Base-by-base conservation (phyloP, 2,329 filamentous ascomycete species). In the Curvularia sp. region DNA sequence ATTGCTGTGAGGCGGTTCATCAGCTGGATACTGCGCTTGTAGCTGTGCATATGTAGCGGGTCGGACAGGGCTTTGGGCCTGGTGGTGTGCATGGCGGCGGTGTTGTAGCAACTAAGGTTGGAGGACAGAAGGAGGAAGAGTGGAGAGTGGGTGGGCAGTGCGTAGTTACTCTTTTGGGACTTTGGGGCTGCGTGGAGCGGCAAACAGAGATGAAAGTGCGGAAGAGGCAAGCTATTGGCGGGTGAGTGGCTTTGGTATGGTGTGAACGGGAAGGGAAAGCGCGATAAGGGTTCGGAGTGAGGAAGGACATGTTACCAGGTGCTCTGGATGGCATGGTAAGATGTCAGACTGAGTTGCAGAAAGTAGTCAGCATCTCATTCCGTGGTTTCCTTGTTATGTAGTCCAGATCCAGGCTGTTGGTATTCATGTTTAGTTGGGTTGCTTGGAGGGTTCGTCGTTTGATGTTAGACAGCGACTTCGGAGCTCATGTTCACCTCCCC, bases 171-270 rank as follows among this genome's bases (percentile, higher is more conserved):
- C 32, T 34, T 34, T 34, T 5, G 13, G 15, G 13, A 15, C 32
- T 12, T 27, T 3, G 3, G 25, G 25, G 4, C 4, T 3, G 25
- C 45, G 47, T 43, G 53, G 48, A 30, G 53, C 53, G 28, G 46
- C 32, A 43, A 51, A 51, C 28, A 36, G 41, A 36, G 13, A 52
- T 34, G 7, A 18, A 25, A 30, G 39, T 46, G 48, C 21, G 30
- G 41, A 57, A 53, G 34, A 50, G 15, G 41, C 34, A 10, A 43
- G 39, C 21, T 10, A 38, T 19, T n/a, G 34, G 19, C 27, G 13
- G 28, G 9, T n/a, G 43, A 30, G 19, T 30, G 43, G 45, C 19
- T 23, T 32, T 2, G 6, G 3, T 12, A 2, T 18, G 12, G 13
- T 25, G 45, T n/a, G 19, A 27, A 43, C 9, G 12, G 41, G 3